A percentile compares a stretch with the other conserved stretches of the same genome.
Conservation (phyloP, 2,329 filamentous ascomycete species). For the Coniochaeta sp. region DNA sequence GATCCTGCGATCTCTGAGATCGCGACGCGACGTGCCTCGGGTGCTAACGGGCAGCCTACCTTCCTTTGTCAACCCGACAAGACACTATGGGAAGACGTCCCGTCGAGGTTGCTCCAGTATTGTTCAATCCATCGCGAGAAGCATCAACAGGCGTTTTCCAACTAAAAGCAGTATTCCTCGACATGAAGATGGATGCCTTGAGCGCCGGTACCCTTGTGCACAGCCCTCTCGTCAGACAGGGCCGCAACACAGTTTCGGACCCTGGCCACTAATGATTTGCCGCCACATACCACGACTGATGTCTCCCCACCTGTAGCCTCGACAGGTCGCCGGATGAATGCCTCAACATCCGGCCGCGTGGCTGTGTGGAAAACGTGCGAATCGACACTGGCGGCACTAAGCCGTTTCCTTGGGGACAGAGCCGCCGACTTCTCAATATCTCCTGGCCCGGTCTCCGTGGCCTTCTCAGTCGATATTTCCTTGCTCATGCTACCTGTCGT, state of each 20-base stretch:
- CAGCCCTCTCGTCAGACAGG: conserved; percentile 52
- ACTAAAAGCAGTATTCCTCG: conserved; percentile 42
- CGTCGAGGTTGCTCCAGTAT: background rate
- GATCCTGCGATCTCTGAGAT: background rate
- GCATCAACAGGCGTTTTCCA: background rate
- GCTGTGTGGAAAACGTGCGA: conserved; percentile 37
- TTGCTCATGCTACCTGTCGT: background rate
- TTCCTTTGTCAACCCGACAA: background rate
- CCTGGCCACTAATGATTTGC: conserved; percentile 42
- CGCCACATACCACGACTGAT: conserved; percentile 53
- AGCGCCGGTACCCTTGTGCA: conserved; percentile 57
- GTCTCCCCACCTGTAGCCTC: conserved; percentile 54
- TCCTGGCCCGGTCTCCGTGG: conserved; percentile 1
- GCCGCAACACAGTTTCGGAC: conserved; percentile 47
- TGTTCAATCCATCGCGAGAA: background rate
- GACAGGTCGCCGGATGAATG: conserved; percentile 44
- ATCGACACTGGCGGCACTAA: conserved; percentile 21
- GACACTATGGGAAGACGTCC: background rate
- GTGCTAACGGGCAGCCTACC: background rate
- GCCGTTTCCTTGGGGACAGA: conserved; percentile 5
- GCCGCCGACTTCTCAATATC: conserved; percentile 19
- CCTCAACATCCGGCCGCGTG: conserved; percentile 40
- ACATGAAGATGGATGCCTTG: conserved; percentile 55
- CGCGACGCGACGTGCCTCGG: background rate
- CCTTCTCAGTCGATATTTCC: conserved; percentile 15